Percentiles rank a stretch among this genome's conserved stretches.
Conservation (phyloP, 2,329 filamentous ascomycete genomes). For the Pseudogymnoascus sp. region DNA sequence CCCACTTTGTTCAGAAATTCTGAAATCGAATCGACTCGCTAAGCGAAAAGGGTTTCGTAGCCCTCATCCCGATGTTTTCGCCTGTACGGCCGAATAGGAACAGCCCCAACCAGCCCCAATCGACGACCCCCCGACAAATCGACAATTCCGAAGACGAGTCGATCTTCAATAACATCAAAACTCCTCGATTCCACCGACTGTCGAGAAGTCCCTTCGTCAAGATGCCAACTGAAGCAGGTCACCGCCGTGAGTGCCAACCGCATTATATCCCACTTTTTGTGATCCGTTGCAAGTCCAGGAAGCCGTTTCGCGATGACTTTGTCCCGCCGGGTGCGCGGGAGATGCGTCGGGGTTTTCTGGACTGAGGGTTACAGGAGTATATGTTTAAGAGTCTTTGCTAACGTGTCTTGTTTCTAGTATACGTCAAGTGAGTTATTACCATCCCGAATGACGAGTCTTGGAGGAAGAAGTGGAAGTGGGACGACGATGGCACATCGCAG, state of each 20-base stretch:
- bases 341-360: not conserved
- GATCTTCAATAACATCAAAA: slow-evolving; percentile 4
- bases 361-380: slow-evolving; percentile 7
- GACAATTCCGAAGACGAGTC: slow-evolving; percentile 5
- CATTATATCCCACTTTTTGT: slow-evolving; percentile 11
- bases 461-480: not conserved
- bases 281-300: not conserved
- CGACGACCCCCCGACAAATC: slow-evolving; percentile 2
- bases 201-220: slow-evolving; percentile 49
- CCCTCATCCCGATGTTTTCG: not conserved
- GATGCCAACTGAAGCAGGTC: slow-evolving; percentile 82
- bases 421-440: slow-evolving; percentile 69
- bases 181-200: slow-evolving; percentile 33
- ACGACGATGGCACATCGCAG: not conserved
- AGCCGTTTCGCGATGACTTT: slow-evolving; percentile 2
- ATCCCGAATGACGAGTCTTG: slow-evolving; percentile 11
- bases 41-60: slow-evolving; percentile 5
- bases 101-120: slow-evolving; percentile 1
- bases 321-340: slow-evolving; percentile 9
- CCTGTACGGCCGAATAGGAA: slow-evolving; percentile 4
- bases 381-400: slow-evolving; percentile 20
- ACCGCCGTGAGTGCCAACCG: slow-evolving; percentile 64
- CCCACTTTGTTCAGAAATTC: not conserved
- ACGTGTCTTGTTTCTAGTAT: slow-evolving; percentile 48
- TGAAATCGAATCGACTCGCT: not conserved